phyloP scores from a whole-genome alignment of 192 early-diverging fungal genomes.

The Coemansia furcata region DNA sequence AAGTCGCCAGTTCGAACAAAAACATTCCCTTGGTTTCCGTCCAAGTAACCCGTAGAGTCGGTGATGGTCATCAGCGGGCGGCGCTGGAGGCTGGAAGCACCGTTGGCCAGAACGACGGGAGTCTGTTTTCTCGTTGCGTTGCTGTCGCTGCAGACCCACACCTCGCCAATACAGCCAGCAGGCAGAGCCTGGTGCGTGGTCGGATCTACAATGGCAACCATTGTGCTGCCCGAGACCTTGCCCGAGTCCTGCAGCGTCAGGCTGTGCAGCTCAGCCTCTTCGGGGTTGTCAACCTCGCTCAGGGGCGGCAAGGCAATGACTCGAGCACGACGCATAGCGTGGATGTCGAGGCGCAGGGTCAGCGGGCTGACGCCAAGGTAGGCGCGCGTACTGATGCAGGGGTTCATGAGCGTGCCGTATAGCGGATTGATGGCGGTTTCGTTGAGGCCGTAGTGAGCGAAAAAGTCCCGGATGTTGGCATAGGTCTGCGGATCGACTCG shows the following conservation, averaged over 20 bases:
- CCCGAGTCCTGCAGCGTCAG: constrained; percentile 69
- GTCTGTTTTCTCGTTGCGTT: constrained; percentile 38
- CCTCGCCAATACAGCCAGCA: constrained; percentile 75
- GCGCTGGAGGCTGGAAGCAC: not conserved
- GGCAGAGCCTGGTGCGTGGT: constrained; percentile 66
- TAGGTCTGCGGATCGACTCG: constrained; percentile 52
- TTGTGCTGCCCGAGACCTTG: constrained; percentile 74
- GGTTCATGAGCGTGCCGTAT: constrained; percentile 76
- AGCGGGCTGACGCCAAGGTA: constrained; percentile 76
- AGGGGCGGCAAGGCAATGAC: constrained; percentile 55
- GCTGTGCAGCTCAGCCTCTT: constrained; percentile 52
- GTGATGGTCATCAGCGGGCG: constrained; percentile 12
- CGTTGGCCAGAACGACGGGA: not conserved
- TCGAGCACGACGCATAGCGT: constrained; percentile 63
- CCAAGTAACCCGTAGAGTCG: constrained; percentile 46
- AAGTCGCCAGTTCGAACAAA: constrained; percentile 82
- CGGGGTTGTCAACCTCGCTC: constrained; percentile 12
- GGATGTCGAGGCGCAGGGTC: constrained; percentile 62
- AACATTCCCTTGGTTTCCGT: constrained; percentile 56
- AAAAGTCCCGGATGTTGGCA: constrained; percentile 55
- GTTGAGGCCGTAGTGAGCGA: constrained; percentile 63
- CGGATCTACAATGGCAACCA: constrained; percentile 83
- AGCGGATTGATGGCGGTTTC: constrained; percentile 67
- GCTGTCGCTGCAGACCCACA: constrained; percentile 71
- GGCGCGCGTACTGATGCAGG: constrained; percentile 75